These are phyloP conservation scores for Casuarina equisetifolia DNA, from an alignment of 306 rosid genomes.

Conservation along the genomic window DNA sequence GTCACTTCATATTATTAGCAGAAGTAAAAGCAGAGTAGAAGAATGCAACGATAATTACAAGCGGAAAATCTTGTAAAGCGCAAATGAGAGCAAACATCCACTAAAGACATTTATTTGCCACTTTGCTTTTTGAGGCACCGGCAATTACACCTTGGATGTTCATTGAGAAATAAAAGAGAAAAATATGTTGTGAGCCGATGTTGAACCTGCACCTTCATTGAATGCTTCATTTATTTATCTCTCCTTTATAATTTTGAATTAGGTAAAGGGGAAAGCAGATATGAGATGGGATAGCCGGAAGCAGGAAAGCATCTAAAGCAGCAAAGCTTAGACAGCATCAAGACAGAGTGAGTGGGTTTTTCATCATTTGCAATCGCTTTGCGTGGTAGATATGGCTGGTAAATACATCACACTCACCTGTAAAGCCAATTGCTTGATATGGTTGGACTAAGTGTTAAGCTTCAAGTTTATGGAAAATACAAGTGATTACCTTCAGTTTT, in stretches of 20 bases:
- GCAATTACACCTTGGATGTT: conserved; percentile 20
- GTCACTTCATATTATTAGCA: conserved; percentile 23
- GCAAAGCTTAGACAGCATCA: not conserved
- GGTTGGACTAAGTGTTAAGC: too few species aligned
- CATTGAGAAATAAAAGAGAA: not conserved
- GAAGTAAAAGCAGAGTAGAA: conserved; percentile 27
- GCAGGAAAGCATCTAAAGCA: not conserved
- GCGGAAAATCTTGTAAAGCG: conserved; percentile 27
- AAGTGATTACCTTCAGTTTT: too few species aligned
- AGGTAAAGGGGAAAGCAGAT: not conserved
- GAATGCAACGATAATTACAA: conserved; percentile 26
- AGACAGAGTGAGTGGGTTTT: not conserved
- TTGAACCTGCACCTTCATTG: not conserved
- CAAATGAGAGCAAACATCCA: conserved; percentile 28
- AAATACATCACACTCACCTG: too few species aligned
- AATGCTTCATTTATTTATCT: not conserved
- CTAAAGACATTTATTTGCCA: conserved; percentile 39
- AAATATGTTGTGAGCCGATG: not conserved
- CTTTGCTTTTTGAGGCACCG: conserved; percentile 22
- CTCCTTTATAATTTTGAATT: not conserved
- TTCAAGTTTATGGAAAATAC: too few species aligned
- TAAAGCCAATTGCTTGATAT: too few species aligned
- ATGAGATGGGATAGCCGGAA: not conserved
- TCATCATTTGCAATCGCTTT: not conserved
- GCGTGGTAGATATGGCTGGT: not conserved